These are phyloP conservation scores for Caulochytrium protostelioides DNA, from an alignment of 371 early-diverging fungal species.

Conservation along the genomic window DNA sequence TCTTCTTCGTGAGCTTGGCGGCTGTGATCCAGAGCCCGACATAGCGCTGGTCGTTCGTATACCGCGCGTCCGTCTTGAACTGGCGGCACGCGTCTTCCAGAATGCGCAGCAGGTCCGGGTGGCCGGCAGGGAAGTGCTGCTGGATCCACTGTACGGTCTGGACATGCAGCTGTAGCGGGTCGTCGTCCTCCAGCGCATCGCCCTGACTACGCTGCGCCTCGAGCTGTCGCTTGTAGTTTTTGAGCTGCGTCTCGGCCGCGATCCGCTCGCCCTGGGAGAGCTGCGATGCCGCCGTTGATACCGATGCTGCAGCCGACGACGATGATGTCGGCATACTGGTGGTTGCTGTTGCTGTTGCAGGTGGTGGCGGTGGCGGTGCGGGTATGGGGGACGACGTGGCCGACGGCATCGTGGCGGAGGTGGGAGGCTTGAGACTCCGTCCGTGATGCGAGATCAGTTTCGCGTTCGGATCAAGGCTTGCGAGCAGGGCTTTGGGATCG, in stretches of 20 bases:
- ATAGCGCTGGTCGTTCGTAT: conserved; percentile 54
- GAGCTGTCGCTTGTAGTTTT: background rate
- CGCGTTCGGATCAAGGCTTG: no score
- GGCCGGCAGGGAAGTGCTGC: conserved; percentile 42
- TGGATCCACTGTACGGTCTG: conserved; percentile 52
- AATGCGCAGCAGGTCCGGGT: conserved; percentile 26
- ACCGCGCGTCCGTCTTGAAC: conserved; percentile 38
- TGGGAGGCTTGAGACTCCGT: conserved; percentile 3
- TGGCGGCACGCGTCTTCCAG: conserved; percentile 34
- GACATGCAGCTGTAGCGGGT: conserved; percentile 51
- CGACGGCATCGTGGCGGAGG: conserved; percentile 17
- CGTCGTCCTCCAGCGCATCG: conserved; percentile 18
- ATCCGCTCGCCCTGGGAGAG: conserved; percentile 1
- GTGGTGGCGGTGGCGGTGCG: background rate
- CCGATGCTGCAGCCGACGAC: conserved; percentile 2
- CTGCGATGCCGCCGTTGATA: conserved; percentile 1
- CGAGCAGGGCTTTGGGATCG: conserved; percentile 33
- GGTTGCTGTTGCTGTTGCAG: background rate
- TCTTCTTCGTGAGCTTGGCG: conserved; percentile 22
- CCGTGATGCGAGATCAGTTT: conserved; percentile 9
- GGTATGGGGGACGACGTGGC: background rate
- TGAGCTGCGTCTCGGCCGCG: conserved; percentile 1
- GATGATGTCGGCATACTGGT: background rate
- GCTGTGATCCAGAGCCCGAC: conserved; percentile 50
- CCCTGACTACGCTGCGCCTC: conserved; percentile 5